phyloP scores from a whole-genome alignment of 139 green algal genomes.

The Pleodorina starrii region DNA sequence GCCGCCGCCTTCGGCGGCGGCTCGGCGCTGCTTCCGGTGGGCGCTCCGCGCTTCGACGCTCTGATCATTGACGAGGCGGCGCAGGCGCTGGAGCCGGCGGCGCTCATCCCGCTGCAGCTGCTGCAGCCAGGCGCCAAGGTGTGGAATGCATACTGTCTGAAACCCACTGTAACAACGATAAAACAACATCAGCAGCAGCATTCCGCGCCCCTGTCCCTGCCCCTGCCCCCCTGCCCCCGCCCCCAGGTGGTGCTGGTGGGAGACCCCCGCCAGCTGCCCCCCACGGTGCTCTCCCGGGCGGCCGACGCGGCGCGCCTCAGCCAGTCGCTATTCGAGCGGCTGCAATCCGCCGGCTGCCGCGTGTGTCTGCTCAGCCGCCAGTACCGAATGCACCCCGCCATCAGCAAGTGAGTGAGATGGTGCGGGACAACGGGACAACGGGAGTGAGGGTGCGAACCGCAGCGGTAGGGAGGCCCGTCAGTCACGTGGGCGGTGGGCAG shows the following conservation, averaged over 20 bases:
- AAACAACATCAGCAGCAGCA: too few species aligned
- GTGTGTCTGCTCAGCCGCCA: conserved; percentile 77
- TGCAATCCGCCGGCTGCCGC: conserved; percentile 65
- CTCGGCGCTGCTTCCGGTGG: background rate
- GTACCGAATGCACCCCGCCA: conserved; percentile 84
- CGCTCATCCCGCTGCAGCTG: conserved; percentile 79
- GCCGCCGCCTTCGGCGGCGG: too few species aligned
- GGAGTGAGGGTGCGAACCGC: too few species aligned
- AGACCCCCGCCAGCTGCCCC: conserved; percentile 85
- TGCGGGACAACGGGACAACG: too few species aligned
- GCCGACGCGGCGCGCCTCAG: conserved; percentile 63
- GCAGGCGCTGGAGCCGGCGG: conserved; percentile 84
- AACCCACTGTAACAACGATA: too few species aligned
- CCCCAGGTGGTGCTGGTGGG: conserved; percentile 79
- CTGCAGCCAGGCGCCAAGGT: conserved; percentile 62
- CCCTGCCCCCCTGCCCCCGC: background rate
- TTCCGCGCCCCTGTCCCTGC: too few species aligned
- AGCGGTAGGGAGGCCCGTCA: too few species aligned
- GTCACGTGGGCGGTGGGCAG: too few species aligned
- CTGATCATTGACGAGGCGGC: conserved; percentile 87
- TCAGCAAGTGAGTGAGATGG: conserved; percentile 31
- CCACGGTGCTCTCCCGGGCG: conserved; percentile 79
- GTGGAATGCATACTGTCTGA: too few species aligned
- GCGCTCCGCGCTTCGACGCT: conserved; percentile 70
- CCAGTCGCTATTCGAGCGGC: conserved; percentile 81